Percentiles rank a stretch among this genome's conserved stretches.
phyloP scores from a whole-genome alignment of 2,329 filamentous ascomycete species.

The Cylindrodendrum hubeiense region DNA sequence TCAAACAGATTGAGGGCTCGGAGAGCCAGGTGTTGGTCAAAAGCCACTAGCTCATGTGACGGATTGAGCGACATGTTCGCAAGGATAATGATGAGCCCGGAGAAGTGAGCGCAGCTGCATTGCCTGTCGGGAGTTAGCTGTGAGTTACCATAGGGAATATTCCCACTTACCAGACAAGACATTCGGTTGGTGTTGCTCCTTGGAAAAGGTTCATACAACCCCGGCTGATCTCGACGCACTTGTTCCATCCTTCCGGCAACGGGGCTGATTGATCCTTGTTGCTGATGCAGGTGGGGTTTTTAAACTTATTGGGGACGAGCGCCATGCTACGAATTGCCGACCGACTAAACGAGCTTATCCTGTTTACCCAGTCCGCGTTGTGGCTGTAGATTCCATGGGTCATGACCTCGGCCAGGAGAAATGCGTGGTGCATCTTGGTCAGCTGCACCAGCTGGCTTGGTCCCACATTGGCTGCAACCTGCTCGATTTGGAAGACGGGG shows the following conservation, averaged over 20 bases:
- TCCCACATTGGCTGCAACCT: slow-evolving; percentile 46
- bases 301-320: background rate
- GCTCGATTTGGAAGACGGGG: slow-evolving; percentile 48
- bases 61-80: slow-evolving; percentile 49
- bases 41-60: slow-evolving; percentile 35
- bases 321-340: slow-evolving; percentile 41
- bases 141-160: fast-evolving
- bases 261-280: slow-evolving; percentile 29
- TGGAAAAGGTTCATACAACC: slow-evolving; percentile 50
- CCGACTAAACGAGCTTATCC: slow-evolving; percentile 45
- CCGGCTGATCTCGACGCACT: slow-evolving; percentile 50
- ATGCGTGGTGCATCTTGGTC: slow-evolving; percentile 53
- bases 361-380: slow-evolving; percentile 52
- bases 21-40: slow-evolving; percentile 46
- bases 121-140: slow-evolving; percentile 35
- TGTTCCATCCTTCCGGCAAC: slow-evolving; percentile 47
- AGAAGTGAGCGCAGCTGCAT: slow-evolving; percentile 49
- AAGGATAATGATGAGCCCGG: slow-evolving; percentile 50
- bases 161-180: slow-evolving; percentile 46
- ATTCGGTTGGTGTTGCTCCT: slow-evolving; percentile 46
- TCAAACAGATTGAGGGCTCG: slow-evolving; percentile 47
- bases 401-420: slow-evolving; percentile 51
- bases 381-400: slow-evolving; percentile 55
- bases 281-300: background rate
- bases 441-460: slow-evolving; percentile 49